Percentiles rank a stretch among this genome's conserved stretches.
Evolutionary conservation across 139 green algal genomes (phyloP).

Genomic region (Yamagishiella unicocca): DNA sequence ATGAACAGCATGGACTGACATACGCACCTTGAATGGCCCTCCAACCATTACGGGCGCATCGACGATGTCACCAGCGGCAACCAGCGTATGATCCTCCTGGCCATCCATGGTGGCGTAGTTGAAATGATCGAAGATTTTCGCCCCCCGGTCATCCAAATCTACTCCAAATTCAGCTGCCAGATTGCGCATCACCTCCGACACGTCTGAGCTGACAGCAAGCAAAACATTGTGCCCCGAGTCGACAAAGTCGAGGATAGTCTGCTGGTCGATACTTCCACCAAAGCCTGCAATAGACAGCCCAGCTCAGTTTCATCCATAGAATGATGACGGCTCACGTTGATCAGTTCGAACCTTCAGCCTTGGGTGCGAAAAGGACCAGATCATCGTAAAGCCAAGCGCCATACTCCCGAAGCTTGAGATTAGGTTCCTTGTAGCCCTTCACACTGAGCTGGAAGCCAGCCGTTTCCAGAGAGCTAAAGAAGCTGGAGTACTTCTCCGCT

Average conservation of each 20-base stretch:
- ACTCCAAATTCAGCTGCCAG: conserved; percentile 80
- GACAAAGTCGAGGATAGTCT: conserved; percentile 87
- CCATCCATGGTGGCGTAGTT: conserved; percentile 39
- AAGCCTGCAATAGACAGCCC: conserved; percentile 60
- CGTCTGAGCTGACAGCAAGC: conserved; percentile 70
- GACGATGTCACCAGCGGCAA: conserved; percentile 36
- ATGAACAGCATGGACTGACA: background rate
- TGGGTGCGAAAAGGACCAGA: conserved; percentile 82
- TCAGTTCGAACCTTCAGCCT: conserved; percentile 61
- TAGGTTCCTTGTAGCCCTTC: conserved; percentile 59
- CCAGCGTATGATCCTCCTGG: conserved; percentile 54
- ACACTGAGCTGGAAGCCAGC: conserved; percentile 68
- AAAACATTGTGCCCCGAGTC: conserved; percentile 87
- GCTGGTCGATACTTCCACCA: conserved; percentile 73
- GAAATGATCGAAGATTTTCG: conserved; percentile 66
- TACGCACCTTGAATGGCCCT: conserved; percentile 43
- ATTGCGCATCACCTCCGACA: conserved; percentile 65
- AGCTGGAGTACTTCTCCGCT: conserved; percentile 67
- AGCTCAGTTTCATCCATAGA: too few relatives aligned
- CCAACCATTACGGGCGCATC: conserved; percentile 43
- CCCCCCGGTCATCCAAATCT: conserved; percentile 80
- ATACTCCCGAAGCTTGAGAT: conserved; percentile 80
- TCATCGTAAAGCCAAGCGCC: conserved; percentile 89
- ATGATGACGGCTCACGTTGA: too few relatives aligned
- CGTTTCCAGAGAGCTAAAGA: conserved; percentile 59